These are phyloP conservation scores for Geosmithia putterillii DNA, from an alignment of 2,329 filamentous ascomycete species.

Conservation along the genomic window DNA sequence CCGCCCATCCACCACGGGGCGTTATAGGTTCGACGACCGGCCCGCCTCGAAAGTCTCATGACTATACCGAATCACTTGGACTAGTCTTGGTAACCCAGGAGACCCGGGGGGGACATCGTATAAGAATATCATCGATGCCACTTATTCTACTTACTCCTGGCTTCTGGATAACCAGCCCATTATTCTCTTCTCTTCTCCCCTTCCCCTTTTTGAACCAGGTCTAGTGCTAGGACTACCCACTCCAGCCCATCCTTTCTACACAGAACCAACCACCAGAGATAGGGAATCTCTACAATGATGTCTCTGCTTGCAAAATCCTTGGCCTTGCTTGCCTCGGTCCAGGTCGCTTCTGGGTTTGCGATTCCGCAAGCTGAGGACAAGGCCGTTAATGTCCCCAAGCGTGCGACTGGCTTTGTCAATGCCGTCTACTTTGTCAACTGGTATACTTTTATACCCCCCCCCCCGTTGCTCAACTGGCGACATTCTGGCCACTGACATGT, in stretches of 20 bases:
- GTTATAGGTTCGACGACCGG: neutral
- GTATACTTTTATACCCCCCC: no score
- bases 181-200: slow-evolving; percentile 4
- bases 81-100: neutral
- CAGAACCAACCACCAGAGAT: neutral
- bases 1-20: neutral
- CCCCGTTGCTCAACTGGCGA: neutral
- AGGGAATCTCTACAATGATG: slow-evolving; percentile 9
- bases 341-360: slow-evolving; percentile 9
- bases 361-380: slow-evolving; percentile 5
- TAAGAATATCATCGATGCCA: neutral
- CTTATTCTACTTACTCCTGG: neutral
- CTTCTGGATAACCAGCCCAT: neutral
- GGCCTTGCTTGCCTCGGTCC: slow-evolving; percentile 13
- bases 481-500: neutral
- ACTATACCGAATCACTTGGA: neutral
- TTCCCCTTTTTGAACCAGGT: slow-evolving; percentile 5
- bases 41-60: neutral
- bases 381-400: slow-evolving; percentile 8
- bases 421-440: slow-evolving; percentile 37
- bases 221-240: slow-evolving; percentile 8
- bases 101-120: neutral
- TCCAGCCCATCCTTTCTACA: neutral
- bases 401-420: slow-evolving; percentile 16
- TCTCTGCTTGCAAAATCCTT: slow-evolving; percentile 11